Percentiles rank a stretch among this genome's conserved stretches.
Evolutionary conservation across 108 stramenopile genomes (phyloP).

Genomic region (Hondaea fermentalgiana): DNA sequence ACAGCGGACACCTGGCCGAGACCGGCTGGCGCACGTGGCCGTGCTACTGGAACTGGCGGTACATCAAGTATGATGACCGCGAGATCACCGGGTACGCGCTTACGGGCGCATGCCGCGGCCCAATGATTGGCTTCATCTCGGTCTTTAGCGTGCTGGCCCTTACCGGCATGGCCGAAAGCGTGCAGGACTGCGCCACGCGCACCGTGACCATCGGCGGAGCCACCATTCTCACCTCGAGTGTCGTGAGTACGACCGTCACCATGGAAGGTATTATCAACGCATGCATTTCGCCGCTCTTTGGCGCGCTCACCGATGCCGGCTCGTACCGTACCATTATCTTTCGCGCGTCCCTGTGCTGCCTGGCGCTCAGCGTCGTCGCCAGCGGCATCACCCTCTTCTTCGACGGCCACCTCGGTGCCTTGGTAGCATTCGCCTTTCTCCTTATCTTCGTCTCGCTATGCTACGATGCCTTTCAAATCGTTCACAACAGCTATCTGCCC

Average conservation of each 20-base stretch:
- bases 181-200: neutral
- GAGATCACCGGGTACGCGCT: neutral
- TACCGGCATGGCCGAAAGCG: neutral
- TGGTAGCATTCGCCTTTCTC: neutral
- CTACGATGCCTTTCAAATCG: neutral
- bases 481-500: neutral
- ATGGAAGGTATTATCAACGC: slow-evolving; percentile 1
- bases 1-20: neutral
- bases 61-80: neutral
- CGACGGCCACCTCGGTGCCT: neutral
- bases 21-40: neutral
- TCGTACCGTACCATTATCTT: neutral
- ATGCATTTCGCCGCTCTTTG: neutral
- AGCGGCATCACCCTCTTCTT: neutral
- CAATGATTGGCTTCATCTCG: neutral
- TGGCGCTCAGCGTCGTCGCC: neutral
- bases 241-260: neutral
- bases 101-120: neutral
- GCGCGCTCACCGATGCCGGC: neutral
- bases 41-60: neutral
- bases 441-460: neutral
- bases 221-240: neutral
- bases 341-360: neutral
- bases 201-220: neutral
- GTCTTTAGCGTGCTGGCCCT: neutral